Evolutionary conservation across 2,329 filamentous ascomycete species (phyloP).

Genomic region (Podosphaera xanthii): DNA sequence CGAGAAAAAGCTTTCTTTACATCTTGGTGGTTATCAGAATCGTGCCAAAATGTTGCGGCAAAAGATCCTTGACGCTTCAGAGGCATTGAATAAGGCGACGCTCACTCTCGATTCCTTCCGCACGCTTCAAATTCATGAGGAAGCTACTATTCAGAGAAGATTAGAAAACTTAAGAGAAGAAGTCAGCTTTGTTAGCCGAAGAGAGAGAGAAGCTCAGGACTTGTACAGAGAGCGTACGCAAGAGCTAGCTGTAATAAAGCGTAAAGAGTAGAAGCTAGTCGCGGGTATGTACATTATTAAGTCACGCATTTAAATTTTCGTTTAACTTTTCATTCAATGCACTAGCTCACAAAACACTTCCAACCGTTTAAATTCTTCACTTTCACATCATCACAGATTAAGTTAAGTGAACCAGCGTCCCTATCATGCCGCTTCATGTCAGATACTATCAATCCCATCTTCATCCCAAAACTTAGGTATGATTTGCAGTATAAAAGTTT

Average conservation of each 20-base stretch:
- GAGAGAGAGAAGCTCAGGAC: slow-evolving; percentile 82
- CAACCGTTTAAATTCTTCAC: too few relatives aligned
- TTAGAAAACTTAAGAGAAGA: slow-evolving; percentile 61
- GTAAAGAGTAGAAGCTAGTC: background rate
- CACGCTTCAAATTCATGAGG: slow-evolving; percentile 57
- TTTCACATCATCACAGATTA: too few relatives aligned
- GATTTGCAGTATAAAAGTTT: too few relatives aligned
- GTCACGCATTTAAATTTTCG: too few relatives aligned
- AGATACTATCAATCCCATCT: too few relatives aligned
- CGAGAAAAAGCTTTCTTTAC: slow-evolving; percentile 76
- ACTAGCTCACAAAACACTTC: too few relatives aligned
- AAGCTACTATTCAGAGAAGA: slow-evolving; percentile 48
- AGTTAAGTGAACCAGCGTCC: too few relatives aligned
- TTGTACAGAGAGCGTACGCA: slow-evolving; percentile 53
- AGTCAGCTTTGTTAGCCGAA: slow-evolving; percentile 52
- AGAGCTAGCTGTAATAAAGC: slow-evolving; percentile 30
- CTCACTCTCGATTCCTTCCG: slow-evolving; percentile 52
- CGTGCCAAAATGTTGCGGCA: slow-evolving; percentile 57
- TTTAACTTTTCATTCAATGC: too few relatives aligned
- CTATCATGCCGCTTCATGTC: too few relatives aligned
- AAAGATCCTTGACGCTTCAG: slow-evolving; percentile 56
- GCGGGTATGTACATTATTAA: too few relatives aligned
- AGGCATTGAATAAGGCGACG: slow-evolving; percentile 49
- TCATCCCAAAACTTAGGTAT: too few relatives aligned
- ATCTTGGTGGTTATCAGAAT: slow-evolving; percentile 76